Evolutionary conservation across 495 filamentous ascomycete species (phyloP).

Genomic region (Thermothielavioides terrestris): DNA sequence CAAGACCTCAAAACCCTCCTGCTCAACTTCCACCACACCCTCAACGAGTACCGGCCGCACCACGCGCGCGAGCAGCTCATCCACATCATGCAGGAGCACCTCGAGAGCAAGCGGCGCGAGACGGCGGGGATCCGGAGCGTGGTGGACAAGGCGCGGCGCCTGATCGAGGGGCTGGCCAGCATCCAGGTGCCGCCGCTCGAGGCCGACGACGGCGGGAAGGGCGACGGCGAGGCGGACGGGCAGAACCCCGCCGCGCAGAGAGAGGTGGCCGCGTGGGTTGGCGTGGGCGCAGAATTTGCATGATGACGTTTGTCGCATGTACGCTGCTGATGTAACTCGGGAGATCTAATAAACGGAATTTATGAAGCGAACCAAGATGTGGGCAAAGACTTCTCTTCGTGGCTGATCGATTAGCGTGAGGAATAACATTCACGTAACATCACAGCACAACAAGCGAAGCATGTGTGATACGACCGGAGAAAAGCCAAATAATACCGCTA

Average conservation of each 20-base stretch:
- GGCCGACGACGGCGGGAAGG: slow-evolving; percentile 1
- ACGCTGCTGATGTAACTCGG: too few relatives aligned
- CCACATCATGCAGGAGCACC: slow-evolving; percentile 81
- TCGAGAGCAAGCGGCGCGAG: slow-evolving; percentile 65
- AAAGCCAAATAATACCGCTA: too few relatives aligned
- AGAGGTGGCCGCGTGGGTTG: slow-evolving; percentile 12
- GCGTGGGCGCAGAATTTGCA: slow-evolving; percentile 13
- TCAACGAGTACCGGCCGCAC: slow-evolving; percentile 93
- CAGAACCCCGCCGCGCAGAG: background rate
- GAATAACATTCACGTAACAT: too few relatives aligned
- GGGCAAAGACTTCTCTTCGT: too few relatives aligned
- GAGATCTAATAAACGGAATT: too few relatives aligned
- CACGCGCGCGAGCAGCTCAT: slow-evolving; percentile 89
- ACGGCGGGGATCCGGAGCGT: slow-evolving; percentile 64
- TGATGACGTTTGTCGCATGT: too few relatives aligned
- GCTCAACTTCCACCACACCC: slow-evolving; percentile 79
- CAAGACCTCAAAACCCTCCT: slow-evolving; percentile 68
- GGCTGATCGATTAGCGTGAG: too few relatives aligned
- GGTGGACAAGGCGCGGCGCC: slow-evolving; percentile 60
- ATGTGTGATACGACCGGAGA: too few relatives aligned
- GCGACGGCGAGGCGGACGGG: background rate
- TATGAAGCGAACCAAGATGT: too few relatives aligned
- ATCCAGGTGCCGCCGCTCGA: slow-evolving; percentile 25
- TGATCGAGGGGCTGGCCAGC: slow-evolving; percentile 55
- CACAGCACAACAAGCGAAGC: too few relatives aligned